A percentile compares a stretch with the other conserved stretches of the same genome.
Conservation (phyloP, 345 rosid genomes). For the Corchorus capsularis region DNA sequence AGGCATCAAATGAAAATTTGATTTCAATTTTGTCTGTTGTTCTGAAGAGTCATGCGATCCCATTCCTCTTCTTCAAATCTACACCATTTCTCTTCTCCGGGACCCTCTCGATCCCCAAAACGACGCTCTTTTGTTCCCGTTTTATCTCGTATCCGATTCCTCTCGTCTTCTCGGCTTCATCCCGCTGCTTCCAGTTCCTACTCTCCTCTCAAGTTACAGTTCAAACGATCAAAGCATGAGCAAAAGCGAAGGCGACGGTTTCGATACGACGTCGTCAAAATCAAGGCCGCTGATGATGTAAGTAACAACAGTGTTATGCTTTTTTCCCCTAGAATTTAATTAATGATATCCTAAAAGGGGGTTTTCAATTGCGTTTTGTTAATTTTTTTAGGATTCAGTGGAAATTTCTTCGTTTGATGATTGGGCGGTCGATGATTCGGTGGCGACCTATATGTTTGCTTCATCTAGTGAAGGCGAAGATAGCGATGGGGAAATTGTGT, state of each 20-base stretch:
- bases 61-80: slow-evolving; percentile 18
- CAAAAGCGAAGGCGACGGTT: slow-evolving; percentile 24
- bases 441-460: slow-evolving; percentile 31
- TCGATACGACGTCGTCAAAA: slow-evolving; percentile 26
- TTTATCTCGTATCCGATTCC: not conserved
- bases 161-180: slow-evolving; percentile 7
- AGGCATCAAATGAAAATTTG: not conserved
- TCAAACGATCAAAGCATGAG: slow-evolving; percentile 27
- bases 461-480: slow-evolving; percentile 90
- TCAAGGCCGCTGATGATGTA: slow-evolving; percentile 60
- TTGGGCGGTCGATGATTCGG: slow-evolving; percentile 44
- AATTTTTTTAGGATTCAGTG: slow-evolving; percentile 40
- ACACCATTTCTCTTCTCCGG: slow-evolving; percentile 2
- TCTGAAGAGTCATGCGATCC: slow-evolving; percentile 41
- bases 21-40: not conserved
- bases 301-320: not conserved
- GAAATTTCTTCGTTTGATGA: slow-evolving; percentile 43
- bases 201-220: slow-evolving; percentile 31
- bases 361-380: not conserved
- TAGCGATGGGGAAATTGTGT: slow-evolving; percentile 63
- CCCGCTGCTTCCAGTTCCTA: not conserved
- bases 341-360: not conserved
- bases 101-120: not conserved
- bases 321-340: not conserved
- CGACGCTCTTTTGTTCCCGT: not conserved